Base-by-base conservation (phyloP, 768 basidiomycete genomes). In the Pleurotus ostreatus region DNA sequence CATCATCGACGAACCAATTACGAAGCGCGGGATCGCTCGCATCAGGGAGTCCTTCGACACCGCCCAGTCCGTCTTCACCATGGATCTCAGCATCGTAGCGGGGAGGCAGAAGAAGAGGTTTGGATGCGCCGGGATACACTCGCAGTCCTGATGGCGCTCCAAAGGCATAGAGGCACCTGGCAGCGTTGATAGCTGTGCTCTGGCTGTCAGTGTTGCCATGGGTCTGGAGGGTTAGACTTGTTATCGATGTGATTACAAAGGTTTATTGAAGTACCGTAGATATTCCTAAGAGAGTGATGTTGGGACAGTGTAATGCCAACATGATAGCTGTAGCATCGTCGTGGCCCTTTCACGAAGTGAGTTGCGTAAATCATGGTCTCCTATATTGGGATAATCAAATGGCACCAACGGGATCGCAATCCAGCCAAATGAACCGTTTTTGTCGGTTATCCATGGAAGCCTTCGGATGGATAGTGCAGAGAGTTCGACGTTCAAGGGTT, bases 241-340 rank as follows among this genome's bases (percentile, higher is more conserved):
- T 52, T 46, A 20, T 30, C 40, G 30, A 34, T 34, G 30, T 9
- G 30, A 34, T 30, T 30, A 34, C 30, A 34, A 34, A 34, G 9
- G 30, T 34, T 34, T 34, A 34, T 34, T 43, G 22, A 57, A 75
- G 62, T 69, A 91, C 92, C 22, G 91, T 91, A 0, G 92, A 94
- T n/a, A 95, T 72, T 1, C 93, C 94, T 5, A 93, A 70, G 16
- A 96, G 80, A 38, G 78, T 69, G 55, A 94, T 78, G 57, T 85
- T 78, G 1, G 80, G 76, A 11, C 78, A 77, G 60, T 91, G 82
- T 4, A 88, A 65, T 3, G 90, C 91, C 7, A 94, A 71, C 65
- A 95, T 73, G 49, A 95, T 85, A 2, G 91, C 92, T 9, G 84
- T 85, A 4, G 89, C 94, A 72, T 95, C 93, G 63, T 96, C 93